These are phyloP conservation scores for Ambrosiella beaveri DNA, from an alignment of 2,329 filamentous ascomycete genomes.

Conservation along the genomic window DNA sequence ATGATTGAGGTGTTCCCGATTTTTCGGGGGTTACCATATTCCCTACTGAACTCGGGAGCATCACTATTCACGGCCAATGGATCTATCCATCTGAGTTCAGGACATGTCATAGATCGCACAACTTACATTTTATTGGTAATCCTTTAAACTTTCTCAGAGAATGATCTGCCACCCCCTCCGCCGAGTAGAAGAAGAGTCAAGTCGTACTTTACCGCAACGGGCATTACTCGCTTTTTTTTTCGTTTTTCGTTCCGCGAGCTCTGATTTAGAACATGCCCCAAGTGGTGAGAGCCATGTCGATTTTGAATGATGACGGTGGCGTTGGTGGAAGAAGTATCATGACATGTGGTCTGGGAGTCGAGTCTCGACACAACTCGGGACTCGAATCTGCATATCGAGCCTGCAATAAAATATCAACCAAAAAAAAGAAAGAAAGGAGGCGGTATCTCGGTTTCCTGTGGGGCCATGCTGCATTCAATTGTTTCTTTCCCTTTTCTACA, in stretches of 20 bases:
- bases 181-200: not conserved
- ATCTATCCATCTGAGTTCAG: not conserved
- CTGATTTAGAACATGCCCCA: not conserved
- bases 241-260: not conserved
- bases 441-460: not conserved
- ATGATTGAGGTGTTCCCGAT: not conserved
- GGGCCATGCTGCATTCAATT: not conserved
- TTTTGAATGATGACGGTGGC: constrained; percentile 5
- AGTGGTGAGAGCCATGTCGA: not conserved
- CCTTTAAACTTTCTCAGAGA: no score
- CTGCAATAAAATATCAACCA: constrained; percentile 3
- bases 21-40: not conserved
- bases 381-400: constrained; percentile 12
- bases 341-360: constrained; percentile 9
- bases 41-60: no score
- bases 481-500: not conserved
- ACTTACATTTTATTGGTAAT: not conserved
- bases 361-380: constrained; percentile 5
- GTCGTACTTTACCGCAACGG: no score
- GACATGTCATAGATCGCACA: not conserved
- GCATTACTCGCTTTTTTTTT: no score
- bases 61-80: no score
- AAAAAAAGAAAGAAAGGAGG: not conserved
- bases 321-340: constrained; percentile 4
- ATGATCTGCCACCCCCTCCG: not conserved